Conservation (phyloP, 2,329 filamentous ascomycete genomes). For the Pseudogymnoascus sp. region DNA sequence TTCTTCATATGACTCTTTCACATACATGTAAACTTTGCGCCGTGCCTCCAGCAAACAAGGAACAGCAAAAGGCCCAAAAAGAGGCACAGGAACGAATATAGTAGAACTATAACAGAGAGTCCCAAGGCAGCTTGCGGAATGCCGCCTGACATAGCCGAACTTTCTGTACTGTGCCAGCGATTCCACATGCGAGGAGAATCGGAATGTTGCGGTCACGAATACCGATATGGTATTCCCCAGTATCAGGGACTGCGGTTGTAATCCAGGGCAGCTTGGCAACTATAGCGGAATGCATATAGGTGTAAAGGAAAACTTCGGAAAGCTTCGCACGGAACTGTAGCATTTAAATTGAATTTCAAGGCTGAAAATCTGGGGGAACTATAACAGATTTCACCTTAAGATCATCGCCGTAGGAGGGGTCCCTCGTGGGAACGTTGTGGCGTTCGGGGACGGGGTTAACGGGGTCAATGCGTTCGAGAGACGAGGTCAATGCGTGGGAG, state of each 20-base stretch:
- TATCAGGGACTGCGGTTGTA: not conserved
- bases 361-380: not conserved
- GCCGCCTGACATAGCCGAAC: constrained; percentile 1
- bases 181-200: not conserved
- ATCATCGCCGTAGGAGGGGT: not conserved
- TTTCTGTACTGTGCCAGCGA: not conserved
- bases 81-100: constrained; percentile 11
- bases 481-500: not conserved
- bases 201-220: not conserved
- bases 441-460: not conserved
- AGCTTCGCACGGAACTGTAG: not conserved
- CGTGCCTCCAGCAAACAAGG: constrained; percentile 8
- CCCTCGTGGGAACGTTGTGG: not conserved
- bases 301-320: not conserved
- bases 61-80: constrained; percentile 3
- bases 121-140: constrained; percentile 4
- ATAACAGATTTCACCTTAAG: not conserved
- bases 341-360: not conserved
- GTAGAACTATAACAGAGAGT: constrained; percentile 4
- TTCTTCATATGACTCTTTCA: not conserved
- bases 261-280: not conserved
- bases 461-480: not conserved
- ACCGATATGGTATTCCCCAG: not conserved
- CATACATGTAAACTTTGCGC: constrained; percentile 6
- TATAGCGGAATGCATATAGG: not conserved